Evolutionary conservation across 176 grass and related monocot species (phyloP).

Genomic region (Hordeum vulgare): MorexV3_pseudomolecules_assembly NC_058520.1:610214222-610214721

Average conservation of each 20-base stretch:
- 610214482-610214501: neutral
- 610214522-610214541: conserved; percentile 96
- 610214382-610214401: neutral
- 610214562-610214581: conserved; percentile 15
- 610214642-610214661: conserved; percentile 92
- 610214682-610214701: conserved; percentile 82
- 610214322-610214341: neutral
- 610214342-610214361: neutral
- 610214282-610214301: neutral
- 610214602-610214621: conserved; percentile 16
- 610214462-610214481: neutral
- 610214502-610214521: conserved; percentile 47
- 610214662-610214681: conserved; percentile 99
- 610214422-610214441: neutral
- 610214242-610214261: neutral
- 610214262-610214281: neutral
- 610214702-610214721: conserved; percentile 87
- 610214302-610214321: neutral
- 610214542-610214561: conserved; percentile 99
- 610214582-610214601: neutral
- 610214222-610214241: neutral
- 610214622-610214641: conserved; percentile 16
- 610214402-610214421: neutral
- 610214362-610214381: neutral
- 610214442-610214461: neutral